A percentile compares a stretch with the other conserved stretches of the same genome.
Conservation (phyloP, 1,139 yeast genomes). For the Hemisphaericaspora subhashii region DNA sequence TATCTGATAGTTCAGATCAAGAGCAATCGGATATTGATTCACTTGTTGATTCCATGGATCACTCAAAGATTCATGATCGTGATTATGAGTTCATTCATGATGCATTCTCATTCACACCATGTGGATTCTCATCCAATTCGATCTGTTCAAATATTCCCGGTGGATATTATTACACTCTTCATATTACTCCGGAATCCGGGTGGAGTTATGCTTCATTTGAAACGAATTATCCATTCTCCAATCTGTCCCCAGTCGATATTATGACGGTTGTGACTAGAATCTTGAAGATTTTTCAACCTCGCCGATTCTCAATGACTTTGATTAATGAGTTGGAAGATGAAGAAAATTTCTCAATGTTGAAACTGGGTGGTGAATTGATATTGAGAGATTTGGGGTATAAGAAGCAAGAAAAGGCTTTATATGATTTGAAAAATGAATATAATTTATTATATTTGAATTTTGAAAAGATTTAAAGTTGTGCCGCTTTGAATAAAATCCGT, state of each 20-base stretch:
- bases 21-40: slow-evolving; percentile 15
- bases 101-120: slow-evolving; percentile 92
- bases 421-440: slow-evolving; percentile 60
- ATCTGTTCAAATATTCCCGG: slow-evolving; percentile 53
- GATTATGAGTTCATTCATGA: slow-evolving; percentile 55
- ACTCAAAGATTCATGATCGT: background rate
- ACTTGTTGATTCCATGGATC: background rate
- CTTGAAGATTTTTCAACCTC: slow-evolving; percentile 68
- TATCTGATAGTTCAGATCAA: slow-evolving; percentile 28
- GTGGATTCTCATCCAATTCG: slow-evolving; percentile 92
- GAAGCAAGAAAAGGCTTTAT: slow-evolving; percentile 66
- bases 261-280: slow-evolving; percentile 58
- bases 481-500: too few relatives aligned
- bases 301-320: slow-evolving; percentile 72
- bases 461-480: slow-evolving; percentile 26
- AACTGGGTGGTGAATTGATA: slow-evolving; percentile 25
- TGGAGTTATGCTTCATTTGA: slow-evolving; percentile 98
- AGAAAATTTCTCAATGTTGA: slow-evolving; percentile 28
- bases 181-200: slow-evolving; percentile 90
- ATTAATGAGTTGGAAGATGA: slow-evolving; percentile 33
- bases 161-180: slow-evolving; percentile 81
- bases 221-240: slow-evolving; percentile 66
- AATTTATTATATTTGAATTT: slow-evolving; percentile 50
- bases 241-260: slow-evolving; percentile 33
- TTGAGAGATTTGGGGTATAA: slow-evolving; percentile 53